Percentiles rank a stretch among this genome's conserved stretches.
Conservation (phyloP, 495 filamentous ascomycete species). For the Xylaria nigripes region DNA sequence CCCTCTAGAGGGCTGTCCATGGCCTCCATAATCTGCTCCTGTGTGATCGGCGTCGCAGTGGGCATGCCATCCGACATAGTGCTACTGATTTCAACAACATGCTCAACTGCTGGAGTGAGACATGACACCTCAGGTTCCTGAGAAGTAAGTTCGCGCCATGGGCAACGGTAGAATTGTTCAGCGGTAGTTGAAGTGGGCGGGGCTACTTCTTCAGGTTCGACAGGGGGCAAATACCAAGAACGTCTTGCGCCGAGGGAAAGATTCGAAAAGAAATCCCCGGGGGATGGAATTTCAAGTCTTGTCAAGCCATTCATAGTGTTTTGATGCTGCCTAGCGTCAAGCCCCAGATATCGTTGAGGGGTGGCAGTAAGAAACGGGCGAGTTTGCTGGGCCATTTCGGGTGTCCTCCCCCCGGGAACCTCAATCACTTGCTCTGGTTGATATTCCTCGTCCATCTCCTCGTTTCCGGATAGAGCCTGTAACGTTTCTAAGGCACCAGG, state of each 20-base stretch:
- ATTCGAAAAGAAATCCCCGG: slow-evolving; percentile 83
- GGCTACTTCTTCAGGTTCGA: slow-evolving; percentile 33
- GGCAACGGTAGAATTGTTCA: slow-evolving; percentile 74
- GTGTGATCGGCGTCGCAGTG: slow-evolving; percentile 48
- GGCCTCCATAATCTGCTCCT: slow-evolving; percentile 18
- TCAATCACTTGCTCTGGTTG: slow-evolving; percentile 46
- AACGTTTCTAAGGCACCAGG: slow-evolving; percentile 70
- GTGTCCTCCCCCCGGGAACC: slow-evolving; percentile 31
- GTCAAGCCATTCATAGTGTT: slow-evolving; percentile 50
- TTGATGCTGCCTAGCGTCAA: slow-evolving; percentile 32
- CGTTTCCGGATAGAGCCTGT: slow-evolving; percentile 59
- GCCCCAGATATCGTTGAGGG: slow-evolving; percentile 22
- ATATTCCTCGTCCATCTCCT: slow-evolving; percentile 41
- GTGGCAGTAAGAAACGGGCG: slow-evolving; percentile 32
- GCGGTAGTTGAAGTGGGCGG: slow-evolving; percentile 71
- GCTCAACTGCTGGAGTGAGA: slow-evolving; percentile 51
- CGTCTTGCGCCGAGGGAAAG: slow-evolving; percentile 61
- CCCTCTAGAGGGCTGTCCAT: slow-evolving; percentile 16
- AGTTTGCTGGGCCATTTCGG: slow-evolving; percentile 33
- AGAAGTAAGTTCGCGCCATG: slow-evolving; percentile 47
- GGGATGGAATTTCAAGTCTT: slow-evolving; percentile 75
- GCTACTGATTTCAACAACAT: slow-evolving; percentile 52
- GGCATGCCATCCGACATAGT: slow-evolving; percentile 52
- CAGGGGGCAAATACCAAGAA: slow-evolving; percentile 59
- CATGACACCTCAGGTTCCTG: slow-evolving; percentile 19